phyloP scores from a whole-genome alignment of 2,329 filamentous ascomycete genomes.

The Cercospora sesami region DNA sequence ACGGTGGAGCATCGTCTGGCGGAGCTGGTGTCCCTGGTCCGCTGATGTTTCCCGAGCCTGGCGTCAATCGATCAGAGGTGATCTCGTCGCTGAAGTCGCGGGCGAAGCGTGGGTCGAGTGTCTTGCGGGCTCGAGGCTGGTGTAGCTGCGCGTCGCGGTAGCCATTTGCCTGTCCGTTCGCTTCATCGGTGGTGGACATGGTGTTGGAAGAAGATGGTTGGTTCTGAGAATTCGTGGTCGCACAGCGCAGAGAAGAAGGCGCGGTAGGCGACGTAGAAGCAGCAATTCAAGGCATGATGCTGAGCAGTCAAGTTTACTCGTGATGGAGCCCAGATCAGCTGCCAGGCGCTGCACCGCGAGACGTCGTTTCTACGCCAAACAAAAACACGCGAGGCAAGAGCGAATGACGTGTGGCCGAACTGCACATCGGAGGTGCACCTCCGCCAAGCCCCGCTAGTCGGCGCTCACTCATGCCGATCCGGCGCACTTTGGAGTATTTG shows the following conservation, averaged over 20 bases:
- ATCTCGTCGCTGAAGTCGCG: conserved; percentile 26
- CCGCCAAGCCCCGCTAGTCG: background rate
- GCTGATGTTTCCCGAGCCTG: conserved; percentile 24
- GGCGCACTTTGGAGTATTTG: conserved; percentile 8
- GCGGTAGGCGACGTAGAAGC: background rate
- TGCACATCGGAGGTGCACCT: background rate
- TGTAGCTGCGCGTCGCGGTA: conserved; percentile 9
- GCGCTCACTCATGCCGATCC: background rate
- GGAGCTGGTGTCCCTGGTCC: conserved; percentile 70
- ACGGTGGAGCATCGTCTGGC: conserved; percentile 88
- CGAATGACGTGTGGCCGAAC: conserved; percentile 1
- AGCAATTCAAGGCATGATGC: conserved; percentile 1
- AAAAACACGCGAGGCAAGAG: background rate
- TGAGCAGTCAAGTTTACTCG: background rate
- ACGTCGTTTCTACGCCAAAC: background rate
- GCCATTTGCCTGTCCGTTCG: conserved; percentile 22
- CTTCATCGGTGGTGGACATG: conserved; percentile 18
- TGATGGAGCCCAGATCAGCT: background rate
- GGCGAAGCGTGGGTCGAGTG: conserved; percentile 26
- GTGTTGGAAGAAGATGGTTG: background rate
- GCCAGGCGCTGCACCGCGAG: background rate
- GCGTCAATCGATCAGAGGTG: conserved; percentile 15
- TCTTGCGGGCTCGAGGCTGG: conserved; percentile 33
- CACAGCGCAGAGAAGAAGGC: background rate
- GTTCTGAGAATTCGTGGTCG: background rate